These are phyloP conservation scores for Logfia minima DNA, from an alignment of 129 eudicot genomes.

Conservation along the genomic window DNA sequence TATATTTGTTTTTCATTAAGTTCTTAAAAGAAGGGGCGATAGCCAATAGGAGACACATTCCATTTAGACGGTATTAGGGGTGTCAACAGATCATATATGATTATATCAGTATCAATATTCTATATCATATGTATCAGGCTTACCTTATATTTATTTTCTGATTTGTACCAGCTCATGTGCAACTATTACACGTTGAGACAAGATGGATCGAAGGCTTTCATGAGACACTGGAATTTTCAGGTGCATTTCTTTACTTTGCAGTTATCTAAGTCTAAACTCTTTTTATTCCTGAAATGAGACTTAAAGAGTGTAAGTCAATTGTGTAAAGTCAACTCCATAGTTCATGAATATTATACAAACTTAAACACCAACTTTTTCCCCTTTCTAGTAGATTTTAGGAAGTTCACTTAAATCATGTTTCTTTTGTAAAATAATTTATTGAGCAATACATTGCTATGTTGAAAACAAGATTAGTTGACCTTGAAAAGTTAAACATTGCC, in stretches of 20 bases:
- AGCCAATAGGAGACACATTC: too few species aligned
- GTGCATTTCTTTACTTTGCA: conserved; percentile 26
- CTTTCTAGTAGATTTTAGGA: background rate
- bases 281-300: background rate
- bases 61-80: background rate
- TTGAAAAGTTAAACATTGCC: background rate
- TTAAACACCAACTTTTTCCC: background rate
- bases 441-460: background rate
- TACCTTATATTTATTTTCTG: conserved; percentile 14
- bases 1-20: too few species aligned
- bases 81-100: too few species aligned
- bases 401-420: background rate
- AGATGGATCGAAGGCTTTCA: conserved; percentile 88
- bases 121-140: background rate
- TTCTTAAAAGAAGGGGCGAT: background rate
- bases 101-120: too few species aligned
- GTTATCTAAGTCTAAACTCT: background rate
- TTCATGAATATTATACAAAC: background rate
- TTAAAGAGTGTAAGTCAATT: background rate
- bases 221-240: conserved; percentile 85
- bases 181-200: conserved; percentile 92
- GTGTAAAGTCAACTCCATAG: conserved; percentile 1
- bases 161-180: conserved; percentile 84
- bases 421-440: background rate
- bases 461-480: background rate